A percentile compares a stretch with the other conserved stretches of the same genome.
These are phyloP conservation scores for Malus sieversii DNA, from an alignment of 306 rosid species.

Conservation along the genomic window DNA sequence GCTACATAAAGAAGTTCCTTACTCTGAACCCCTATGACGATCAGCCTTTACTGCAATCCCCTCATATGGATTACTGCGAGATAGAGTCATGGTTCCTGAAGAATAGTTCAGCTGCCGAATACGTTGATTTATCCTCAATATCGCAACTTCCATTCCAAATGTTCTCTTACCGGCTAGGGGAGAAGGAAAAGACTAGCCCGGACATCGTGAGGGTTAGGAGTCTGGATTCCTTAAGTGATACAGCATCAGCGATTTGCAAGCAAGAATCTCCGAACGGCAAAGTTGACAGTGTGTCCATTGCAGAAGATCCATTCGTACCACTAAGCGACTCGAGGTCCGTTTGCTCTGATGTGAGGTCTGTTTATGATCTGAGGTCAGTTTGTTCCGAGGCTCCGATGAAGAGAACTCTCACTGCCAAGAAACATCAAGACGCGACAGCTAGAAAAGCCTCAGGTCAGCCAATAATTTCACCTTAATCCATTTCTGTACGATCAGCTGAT, in stretches of 20 bases:
- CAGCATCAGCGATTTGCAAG: background rate
- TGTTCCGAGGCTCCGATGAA: conserved; percentile 33
- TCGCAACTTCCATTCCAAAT: conserved; percentile 75
- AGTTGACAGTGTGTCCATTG: conserved; percentile 20
- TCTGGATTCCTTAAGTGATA: conserved; percentile 28
- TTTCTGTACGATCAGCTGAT: background rate
- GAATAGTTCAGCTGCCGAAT: conserved; percentile 25
- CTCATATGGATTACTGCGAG: conserved; percentile 59
- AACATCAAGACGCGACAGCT: conserved; percentile 12
- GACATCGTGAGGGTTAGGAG: conserved; percentile 21
- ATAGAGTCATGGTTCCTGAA: conserved; percentile 55
- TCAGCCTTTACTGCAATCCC: conserved; percentile 34
- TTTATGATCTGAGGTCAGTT: conserved; percentile 17
- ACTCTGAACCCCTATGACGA: conserved; percentile 48
- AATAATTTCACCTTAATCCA: background rate
- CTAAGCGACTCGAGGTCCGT: conserved; percentile 28
- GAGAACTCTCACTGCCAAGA: conserved; percentile 30
- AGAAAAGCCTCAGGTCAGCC: conserved; percentile 58
- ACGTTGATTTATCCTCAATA: conserved; percentile 17
- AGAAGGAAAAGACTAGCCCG: conserved; percentile 48
- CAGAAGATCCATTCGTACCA: conserved; percentile 34
- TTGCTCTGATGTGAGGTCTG: conserved; percentile 30
- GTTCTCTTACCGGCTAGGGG: conserved; percentile 62
- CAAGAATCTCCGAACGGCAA: conserved; percentile 15
- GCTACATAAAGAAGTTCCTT: conserved; percentile 70